These are phyloP conservation scores for Trichoderma arundinaceum DNA, from an alignment of 2,329 filamentous ascomycete species.

Conservation along the genomic window DNA sequence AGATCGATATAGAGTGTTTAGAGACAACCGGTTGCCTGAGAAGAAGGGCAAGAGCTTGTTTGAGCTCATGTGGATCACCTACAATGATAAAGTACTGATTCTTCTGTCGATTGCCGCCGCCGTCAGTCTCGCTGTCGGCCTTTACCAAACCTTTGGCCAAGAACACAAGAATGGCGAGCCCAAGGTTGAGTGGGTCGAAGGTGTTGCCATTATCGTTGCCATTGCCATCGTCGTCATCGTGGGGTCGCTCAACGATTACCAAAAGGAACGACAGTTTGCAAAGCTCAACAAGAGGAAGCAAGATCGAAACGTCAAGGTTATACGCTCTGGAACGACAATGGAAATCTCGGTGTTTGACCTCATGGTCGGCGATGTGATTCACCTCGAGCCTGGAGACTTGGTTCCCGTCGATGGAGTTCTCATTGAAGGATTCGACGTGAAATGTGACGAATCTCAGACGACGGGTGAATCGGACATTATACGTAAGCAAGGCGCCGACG, in stretches of 20 bases:
- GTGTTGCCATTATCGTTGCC: constrained; percentile 81
- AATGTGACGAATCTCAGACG: constrained; percentile 78
- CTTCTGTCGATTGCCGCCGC: constrained; percentile 72
- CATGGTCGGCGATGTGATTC: constrained; percentile 71
- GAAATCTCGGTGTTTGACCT: constrained; percentile 74
- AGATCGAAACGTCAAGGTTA: constrained; percentile 72
- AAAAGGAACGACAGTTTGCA: constrained; percentile 80
- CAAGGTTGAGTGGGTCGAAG: constrained; percentile 78
- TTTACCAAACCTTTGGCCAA: constrained; percentile 75
- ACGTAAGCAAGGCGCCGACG: constrained; percentile 69
- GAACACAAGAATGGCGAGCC: constrained; percentile 57
- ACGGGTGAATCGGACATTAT: constrained; percentile 81
- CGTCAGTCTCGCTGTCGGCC: constrained; percentile 74
- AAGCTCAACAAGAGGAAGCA: constrained; percentile 81
- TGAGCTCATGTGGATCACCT: constrained; percentile 79
- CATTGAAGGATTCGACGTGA: constrained; percentile 74
- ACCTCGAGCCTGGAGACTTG: constrained; percentile 76
- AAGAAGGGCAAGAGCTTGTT: constrained; percentile 76
- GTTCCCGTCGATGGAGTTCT: constrained; percentile 76
- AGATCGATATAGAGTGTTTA: constrained; percentile 73
- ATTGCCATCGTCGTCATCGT: constrained; percentile 79
- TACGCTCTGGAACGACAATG: constrained; percentile 72
- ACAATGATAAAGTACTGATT: constrained; percentile 82
- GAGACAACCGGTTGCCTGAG: constrained; percentile 73
- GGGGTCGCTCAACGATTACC: constrained; percentile 78